A percentile compares a stretch with the other conserved stretches of the same genome.
Evolutionary conservation across 495 filamentous ascomycete species (phyloP).

Genomic region (Xylaria venustula): DNA sequence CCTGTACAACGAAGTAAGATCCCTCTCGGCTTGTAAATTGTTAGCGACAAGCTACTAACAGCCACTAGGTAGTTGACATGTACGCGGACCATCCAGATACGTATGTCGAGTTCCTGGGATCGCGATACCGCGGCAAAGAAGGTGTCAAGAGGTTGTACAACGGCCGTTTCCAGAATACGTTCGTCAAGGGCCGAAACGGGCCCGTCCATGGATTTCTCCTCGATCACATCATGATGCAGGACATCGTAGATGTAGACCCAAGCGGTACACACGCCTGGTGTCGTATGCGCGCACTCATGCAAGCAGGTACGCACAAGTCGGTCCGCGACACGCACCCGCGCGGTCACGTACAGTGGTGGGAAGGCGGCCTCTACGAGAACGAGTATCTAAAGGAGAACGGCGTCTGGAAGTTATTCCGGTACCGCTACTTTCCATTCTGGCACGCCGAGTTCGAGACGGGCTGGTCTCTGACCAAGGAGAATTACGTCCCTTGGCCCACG

Average conservation of each 20-base stretch:
- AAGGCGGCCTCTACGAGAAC: conserved; percentile 58
- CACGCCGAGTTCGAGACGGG: conserved; percentile 53
- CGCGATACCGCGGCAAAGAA: conserved; percentile 51
- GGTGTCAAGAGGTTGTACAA: conserved; percentile 55
- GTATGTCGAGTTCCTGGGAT: conserved; percentile 56
- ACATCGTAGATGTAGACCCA: conserved; percentile 47
- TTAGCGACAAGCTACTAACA: neutral
- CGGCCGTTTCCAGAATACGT: conserved; percentile 48
- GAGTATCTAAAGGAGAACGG: conserved; percentile 59
- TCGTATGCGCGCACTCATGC: conserved; percentile 56
- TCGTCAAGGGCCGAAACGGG: conserved; percentile 53
- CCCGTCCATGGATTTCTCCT: conserved; percentile 55
- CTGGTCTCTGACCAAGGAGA: conserved; percentile 51
- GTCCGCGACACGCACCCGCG: conserved; percentile 47
- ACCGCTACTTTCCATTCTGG: conserved; percentile 59
- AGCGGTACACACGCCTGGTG: conserved; percentile 49
- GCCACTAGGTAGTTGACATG: conserved; percentile 45
- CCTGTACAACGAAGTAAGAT: conserved; percentile 51
- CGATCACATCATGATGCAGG: conserved; percentile 58
- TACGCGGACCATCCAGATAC: conserved; percentile 53
- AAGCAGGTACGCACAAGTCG: conserved; percentile 50
- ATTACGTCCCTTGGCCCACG: conserved; percentile 50
- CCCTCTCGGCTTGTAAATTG: neutral
- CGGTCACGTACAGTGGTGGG: conserved; percentile 55
- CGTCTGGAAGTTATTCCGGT: conserved; percentile 53